Evolutionary conservation across 2,329 filamentous ascomycete species (phyloP).

Genomic region (Uncinocarpus reesii): DNA sequence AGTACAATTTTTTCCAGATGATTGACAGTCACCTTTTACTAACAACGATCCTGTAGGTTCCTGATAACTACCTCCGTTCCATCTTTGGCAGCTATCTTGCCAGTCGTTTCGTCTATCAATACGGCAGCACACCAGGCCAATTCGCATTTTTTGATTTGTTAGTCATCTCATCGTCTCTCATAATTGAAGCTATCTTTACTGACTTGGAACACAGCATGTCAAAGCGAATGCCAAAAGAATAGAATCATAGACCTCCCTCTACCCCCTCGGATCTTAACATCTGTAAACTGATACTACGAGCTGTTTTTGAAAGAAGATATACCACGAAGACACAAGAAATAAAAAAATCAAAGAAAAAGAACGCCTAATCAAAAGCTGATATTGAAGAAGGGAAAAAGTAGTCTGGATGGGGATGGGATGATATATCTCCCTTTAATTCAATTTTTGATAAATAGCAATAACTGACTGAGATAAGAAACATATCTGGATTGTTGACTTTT

Average conservation of each 20-base stretch:
- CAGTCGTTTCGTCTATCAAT: slow-evolving; percentile 91
- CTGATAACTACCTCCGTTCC: slow-evolving; percentile 79
- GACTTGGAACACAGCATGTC: slow-evolving; percentile 13
- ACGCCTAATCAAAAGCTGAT: neutral
- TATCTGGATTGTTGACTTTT: neutral
- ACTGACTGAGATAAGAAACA: neutral
- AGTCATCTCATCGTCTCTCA: slow-evolving; percentile 37
- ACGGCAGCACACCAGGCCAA: slow-evolving; percentile 82
- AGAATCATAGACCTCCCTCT: neutral
- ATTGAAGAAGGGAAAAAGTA: neutral
- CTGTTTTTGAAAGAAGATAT: neutral
- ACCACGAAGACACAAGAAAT: neutral
- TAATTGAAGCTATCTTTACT: neutral
- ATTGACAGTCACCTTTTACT: slow-evolving; percentile 16
- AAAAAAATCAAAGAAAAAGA: neutral
- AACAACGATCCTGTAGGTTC: slow-evolving; percentile 46
- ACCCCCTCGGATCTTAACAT: neutral
- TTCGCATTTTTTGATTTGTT: slow-evolving; percentile 99
- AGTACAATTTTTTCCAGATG: slow-evolving; percentile 24
- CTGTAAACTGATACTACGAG: neutral
- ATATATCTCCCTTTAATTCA: neutral
- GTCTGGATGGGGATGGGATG: neutral
- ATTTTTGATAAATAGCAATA: slow-evolving; percentile 1
- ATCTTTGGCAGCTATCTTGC: slow-evolving; percentile 96
- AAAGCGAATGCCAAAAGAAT: slow-evolving; percentile 16